Percentiles rank a stretch among this genome's conserved stretches.
Evolutionary conservation across 495 filamentous ascomycete species (phyloP).

Genomic region (Aspergillus taichungensis): DNA sequence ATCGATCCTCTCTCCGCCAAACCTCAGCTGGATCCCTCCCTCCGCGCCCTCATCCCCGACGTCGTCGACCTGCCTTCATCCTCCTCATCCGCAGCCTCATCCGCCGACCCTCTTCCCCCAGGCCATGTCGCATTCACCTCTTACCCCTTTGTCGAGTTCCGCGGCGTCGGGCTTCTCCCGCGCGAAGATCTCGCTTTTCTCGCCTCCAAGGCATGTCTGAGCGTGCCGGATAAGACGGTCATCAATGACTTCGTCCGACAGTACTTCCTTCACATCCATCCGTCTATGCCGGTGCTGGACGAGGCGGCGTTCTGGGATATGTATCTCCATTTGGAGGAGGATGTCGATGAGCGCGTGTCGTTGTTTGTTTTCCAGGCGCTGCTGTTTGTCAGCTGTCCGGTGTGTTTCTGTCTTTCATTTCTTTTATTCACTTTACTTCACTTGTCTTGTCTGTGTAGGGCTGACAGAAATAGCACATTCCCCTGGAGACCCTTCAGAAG

Average conservation of each 20-base stretch:
- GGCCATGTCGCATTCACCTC: conserved; percentile 15
- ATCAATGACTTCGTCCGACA: conserved; percentile 37
- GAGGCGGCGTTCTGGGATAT: conserved; percentile 41
- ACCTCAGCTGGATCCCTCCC: conserved; percentile 4
- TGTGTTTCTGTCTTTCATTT: conserved; percentile 13
- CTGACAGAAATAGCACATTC: conserved; percentile 24
- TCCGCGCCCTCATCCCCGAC: conserved; percentile 1
- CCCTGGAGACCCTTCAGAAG: conserved; percentile 27
- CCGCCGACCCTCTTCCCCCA: background rate
- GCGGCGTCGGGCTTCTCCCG: conserved; percentile 26
- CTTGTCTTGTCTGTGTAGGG: no score
- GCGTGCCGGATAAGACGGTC: conserved; percentile 26
- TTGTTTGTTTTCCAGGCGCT: conserved; percentile 42
- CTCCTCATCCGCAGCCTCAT: background rate
- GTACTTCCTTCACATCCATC: conserved; percentile 42
- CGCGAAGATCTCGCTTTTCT: conserved; percentile 37
- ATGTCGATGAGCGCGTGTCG: conserved; percentile 22
- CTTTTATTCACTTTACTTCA: background rate
- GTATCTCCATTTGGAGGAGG: conserved; percentile 10
- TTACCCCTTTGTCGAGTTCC: conserved; percentile 30
- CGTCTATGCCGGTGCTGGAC: conserved; percentile 36
- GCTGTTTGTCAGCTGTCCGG: conserved; percentile 38
- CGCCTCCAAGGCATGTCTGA: conserved; percentile 32
- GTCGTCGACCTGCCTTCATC: background rate
- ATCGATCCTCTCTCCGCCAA: background rate